A percentile compares a stretch with the other conserved stretches of the same genome.
These are phyloP conservation scores for Geotrichum restrictum DNA, from an alignment of 1,139 yeast genomes.

Conservation along the genomic window DNA sequence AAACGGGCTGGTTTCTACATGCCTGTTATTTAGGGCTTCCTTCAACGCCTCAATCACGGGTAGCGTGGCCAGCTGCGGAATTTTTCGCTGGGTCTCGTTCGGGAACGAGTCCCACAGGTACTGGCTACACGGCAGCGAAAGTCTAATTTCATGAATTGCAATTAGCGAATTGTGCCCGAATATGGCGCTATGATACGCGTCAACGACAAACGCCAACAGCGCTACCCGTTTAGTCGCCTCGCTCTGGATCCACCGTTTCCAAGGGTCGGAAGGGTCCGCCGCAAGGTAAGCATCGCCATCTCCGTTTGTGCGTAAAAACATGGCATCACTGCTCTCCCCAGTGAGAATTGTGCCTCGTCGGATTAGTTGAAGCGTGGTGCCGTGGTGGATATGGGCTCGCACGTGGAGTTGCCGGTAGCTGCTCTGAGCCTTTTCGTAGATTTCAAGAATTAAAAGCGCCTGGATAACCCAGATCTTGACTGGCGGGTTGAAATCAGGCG, in stretches of 20 bases:
- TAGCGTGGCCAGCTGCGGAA: constrained; percentile 31
- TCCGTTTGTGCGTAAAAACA: constrained; percentile 1
- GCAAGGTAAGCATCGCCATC: constrained; percentile 13
- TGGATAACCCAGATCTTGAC: constrained; percentile 66
- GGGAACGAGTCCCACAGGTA: constrained; percentile 61
- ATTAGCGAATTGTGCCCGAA: constrained; percentile 72
- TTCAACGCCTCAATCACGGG: constrained; percentile 56
- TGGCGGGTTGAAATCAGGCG: constrained; percentile 53
- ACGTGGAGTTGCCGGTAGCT: constrained; percentile 54
- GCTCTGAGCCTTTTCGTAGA: constrained; percentile 61
- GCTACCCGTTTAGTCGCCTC: constrained; percentile 78
- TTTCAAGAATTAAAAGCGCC: constrained; percentile 57
- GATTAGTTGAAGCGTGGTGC: constrained; percentile 66
- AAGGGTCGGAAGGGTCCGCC: constrained; percentile 32
- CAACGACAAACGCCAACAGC: constrained; percentile 73
- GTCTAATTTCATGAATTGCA: constrained; percentile 65
- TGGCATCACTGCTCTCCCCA: constrained; percentile 13
- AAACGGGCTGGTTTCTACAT: constrained; percentile 49
- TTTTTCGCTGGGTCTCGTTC: constrained; percentile 29
- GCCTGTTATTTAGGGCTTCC: constrained; percentile 51
- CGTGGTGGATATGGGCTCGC: constrained; percentile 72
- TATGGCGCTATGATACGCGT: constrained; percentile 72
- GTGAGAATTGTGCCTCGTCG: constrained; percentile 58
- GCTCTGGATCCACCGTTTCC: constrained; percentile 68
- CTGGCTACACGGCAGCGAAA: constrained; percentile 76